Conservation (phyloP, 164 flowering plant species). For the Piper betle region DNA sequence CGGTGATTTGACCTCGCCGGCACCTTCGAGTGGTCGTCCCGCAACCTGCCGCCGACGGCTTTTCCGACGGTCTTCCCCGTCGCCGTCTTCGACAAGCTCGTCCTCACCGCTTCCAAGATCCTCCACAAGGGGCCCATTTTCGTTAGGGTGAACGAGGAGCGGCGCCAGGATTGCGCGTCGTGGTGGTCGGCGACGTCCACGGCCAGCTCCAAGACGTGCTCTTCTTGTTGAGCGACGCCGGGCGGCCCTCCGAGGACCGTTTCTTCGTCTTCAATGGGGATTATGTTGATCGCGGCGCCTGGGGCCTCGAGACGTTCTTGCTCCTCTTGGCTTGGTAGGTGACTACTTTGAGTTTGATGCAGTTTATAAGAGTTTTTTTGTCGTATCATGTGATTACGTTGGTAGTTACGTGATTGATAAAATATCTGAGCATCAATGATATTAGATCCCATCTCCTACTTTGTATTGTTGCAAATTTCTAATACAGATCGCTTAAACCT, state of each 20-base stretch:
- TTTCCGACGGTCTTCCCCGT: slow-evolving; percentile 68
- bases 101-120: slow-evolving; percentile 68
- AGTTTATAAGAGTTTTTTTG: no score
- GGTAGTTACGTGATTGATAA: no score
- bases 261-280: slow-evolving; percentile 88
- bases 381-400: no score
- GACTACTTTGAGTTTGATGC: background rate
- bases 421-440: no score
- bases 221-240: slow-evolving; percentile 49
- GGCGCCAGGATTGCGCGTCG: slow-evolving; percentile 30
- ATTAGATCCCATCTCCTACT: no score
- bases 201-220: slow-evolving; percentile 84
- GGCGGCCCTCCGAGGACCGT: slow-evolving; percentile 51
- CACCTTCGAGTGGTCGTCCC: slow-evolving; percentile 68
- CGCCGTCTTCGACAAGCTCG: slow-evolving; percentile 41
- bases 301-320: slow-evolving; percentile 92
- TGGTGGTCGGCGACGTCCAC: slow-evolving; percentile 89
- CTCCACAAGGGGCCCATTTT: slow-evolving; percentile 85
- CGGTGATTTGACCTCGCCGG: slow-evolving; percentile 38
- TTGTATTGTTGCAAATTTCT: no score
- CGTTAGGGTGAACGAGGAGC: slow-evolving; percentile 32
- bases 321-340: slow-evolving; percentile 89
- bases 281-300: slow-evolving; percentile 94
- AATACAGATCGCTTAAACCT: no score
- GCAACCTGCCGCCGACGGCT: slow-evolving; percentile 39